These are phyloP conservation scores for Lophiotrema nucula DNA, from an alignment of 495 filamentous ascomycete genomes.

Conservation along the genomic window DNA sequence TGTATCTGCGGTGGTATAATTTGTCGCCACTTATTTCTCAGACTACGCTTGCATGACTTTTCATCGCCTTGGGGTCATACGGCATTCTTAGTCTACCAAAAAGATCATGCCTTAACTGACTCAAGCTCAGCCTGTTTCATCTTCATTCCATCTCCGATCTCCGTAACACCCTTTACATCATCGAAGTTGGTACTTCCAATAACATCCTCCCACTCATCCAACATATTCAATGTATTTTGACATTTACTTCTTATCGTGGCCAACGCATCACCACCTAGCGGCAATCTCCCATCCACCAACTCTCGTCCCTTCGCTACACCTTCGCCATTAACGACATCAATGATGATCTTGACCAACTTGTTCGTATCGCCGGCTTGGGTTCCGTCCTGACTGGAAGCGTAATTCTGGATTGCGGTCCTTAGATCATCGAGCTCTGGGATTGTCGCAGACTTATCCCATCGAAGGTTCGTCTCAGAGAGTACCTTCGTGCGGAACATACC, in stretches of 20 bases:
- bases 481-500: conserved; percentile 32
- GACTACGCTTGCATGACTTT: no score
- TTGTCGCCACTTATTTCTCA: no score
- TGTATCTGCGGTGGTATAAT: no score
- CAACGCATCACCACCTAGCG: conserved; percentile 44
- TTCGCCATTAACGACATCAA: conserved; percentile 46
- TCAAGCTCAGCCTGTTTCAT: no score
- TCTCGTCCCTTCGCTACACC: conserved; percentile 36
- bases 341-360: conserved; percentile 40
- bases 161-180: no score
- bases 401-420: neutral
- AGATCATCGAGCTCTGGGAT: neutral
- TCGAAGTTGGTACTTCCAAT: conserved; percentile 19
- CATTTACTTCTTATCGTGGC: conserved; percentile 38
- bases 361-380: conserved; percentile 43
- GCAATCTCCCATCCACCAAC: conserved; percentile 33
- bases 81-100: no score
- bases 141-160: no score
- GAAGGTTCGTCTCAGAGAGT: neutral
- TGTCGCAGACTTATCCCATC: neutral
- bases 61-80: no score
- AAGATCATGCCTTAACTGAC: no score
- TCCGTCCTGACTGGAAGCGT: neutral
- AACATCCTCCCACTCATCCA: conserved; percentile 41
- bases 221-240: conserved; percentile 37